Evolutionary conservation across 225 moss, liverwort and hornwort species (phyloP).

Genomic region (Physcomitrium patens): DNA sequence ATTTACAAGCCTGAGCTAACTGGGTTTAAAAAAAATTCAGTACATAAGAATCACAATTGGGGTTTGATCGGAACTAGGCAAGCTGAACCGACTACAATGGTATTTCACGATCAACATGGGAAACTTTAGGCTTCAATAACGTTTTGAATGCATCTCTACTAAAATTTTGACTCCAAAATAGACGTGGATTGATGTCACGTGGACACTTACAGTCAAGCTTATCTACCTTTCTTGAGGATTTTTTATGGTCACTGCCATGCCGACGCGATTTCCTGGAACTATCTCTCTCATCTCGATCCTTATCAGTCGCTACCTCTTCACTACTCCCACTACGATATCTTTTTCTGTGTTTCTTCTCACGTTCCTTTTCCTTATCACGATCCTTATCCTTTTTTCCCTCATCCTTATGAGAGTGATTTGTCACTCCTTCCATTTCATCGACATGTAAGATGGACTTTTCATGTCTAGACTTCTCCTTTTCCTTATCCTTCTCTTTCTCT

Average conservation of each 20-base stretch:
- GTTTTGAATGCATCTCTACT: constrained; percentile 16
- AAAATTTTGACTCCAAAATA: constrained; percentile 40
- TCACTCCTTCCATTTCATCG: constrained; percentile 65
- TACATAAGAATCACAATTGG: background rate
- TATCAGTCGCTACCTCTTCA: constrained; percentile 83
- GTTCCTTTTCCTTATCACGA: constrained; percentile 90
- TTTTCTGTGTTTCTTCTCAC: constrained; percentile 95
- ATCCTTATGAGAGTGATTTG: constrained; percentile 81
- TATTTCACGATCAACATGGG: background rate
- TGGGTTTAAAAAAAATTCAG: background rate
- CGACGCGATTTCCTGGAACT: constrained; percentile 87
- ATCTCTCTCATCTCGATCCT: constrained; percentile 93
- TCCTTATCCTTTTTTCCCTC: constrained; percentile 95
- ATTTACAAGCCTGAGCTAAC: background rate
- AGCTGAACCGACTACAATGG: background rate
- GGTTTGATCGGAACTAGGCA: background rate
- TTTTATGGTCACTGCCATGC: constrained; percentile 93
- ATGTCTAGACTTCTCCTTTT: constrained; percentile 76
- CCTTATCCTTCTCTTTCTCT: constrained; percentile 42
- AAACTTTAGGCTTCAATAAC: background rate
- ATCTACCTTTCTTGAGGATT: constrained; percentile 99
- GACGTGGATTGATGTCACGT: constrained; percentile 65
- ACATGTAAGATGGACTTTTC: constrained; percentile 59
- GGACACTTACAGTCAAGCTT: constrained; percentile 76
- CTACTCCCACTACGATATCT: constrained; percentile 95